Percentiles rank a stretch among this genome's conserved stretches.
Conservation (phyloP, 2,329 filamentous ascomycete species). For the Fusarium zealandicum region DNA sequence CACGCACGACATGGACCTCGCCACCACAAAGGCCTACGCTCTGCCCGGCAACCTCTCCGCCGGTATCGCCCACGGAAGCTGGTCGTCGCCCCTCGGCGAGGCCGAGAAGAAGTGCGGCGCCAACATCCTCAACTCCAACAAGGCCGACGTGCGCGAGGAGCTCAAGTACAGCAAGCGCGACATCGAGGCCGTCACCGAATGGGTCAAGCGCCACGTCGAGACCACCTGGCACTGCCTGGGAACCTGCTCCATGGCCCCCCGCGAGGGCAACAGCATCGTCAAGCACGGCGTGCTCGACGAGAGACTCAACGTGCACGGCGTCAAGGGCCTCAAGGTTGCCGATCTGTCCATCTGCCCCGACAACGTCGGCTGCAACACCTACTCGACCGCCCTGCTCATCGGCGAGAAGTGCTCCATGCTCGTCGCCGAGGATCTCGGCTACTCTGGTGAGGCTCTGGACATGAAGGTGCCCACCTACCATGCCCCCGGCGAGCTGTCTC, state of each 20-base stretch:
- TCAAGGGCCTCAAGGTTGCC: conserved; percentile 78
- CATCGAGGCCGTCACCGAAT: conserved; percentile 72
- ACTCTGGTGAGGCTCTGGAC: conserved; percentile 74
- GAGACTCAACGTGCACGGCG: conserved; percentile 78
- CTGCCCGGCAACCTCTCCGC: conserved; percentile 75
- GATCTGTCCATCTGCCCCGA: conserved; percentile 80
- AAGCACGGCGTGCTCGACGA: conserved; percentile 81
- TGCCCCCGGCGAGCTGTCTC: conserved; percentile 57
- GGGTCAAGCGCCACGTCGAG: conserved; percentile 75
- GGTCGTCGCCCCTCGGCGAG: conserved; percentile 66
- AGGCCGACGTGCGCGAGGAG: conserved; percentile 65
- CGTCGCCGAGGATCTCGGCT: conserved; percentile 75
- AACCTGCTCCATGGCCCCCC: conserved; percentile 80
- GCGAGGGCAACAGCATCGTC: conserved; percentile 79
- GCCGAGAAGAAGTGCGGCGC: conserved; percentile 57
- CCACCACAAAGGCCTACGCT: conserved; percentile 78
- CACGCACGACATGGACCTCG: conserved; percentile 75
- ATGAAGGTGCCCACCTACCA: conserved; percentile 77
- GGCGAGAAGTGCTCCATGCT: conserved; percentile 60
- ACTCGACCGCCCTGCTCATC: conserved; percentile 44
- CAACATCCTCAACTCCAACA: conserved; percentile 68
- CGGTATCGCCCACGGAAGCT: conserved; percentile 76
- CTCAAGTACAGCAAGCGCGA: conserved; percentile 71
- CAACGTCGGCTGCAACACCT: conserved; percentile 76
- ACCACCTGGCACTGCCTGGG: conserved; percentile 62